Conservation (phyloP, 306 rosid genomes). For the Gleditsia sinensis region DNA sequence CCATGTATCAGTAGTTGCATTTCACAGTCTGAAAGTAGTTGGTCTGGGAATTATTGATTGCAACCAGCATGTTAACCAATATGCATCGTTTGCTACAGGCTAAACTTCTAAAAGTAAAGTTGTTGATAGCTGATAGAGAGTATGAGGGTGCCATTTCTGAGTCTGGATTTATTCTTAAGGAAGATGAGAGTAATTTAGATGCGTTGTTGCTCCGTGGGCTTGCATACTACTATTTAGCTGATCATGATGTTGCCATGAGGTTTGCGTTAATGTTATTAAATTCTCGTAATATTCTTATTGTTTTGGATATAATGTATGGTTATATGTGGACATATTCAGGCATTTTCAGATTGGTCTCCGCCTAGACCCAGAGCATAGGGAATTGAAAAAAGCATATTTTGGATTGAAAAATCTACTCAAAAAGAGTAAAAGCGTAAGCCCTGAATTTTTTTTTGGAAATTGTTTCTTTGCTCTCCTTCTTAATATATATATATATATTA, state of each 20-base stretch:
- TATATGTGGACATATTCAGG: slow-evolving; percentile 47
- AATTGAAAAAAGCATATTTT: slow-evolving; percentile 93
- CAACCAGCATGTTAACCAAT: slow-evolving; percentile 20
- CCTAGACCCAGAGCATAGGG: slow-evolving; percentile 90
- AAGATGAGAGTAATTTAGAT: slow-evolving; percentile 85
- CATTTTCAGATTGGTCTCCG: slow-evolving; percentile 99
- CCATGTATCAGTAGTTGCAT: slow-evolving; percentile 11
- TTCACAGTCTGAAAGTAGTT: slow-evolving; percentile 27
- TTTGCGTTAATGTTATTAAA: slow-evolving; percentile 38
- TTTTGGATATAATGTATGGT: slow-evolving; percentile 6
- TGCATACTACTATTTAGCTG: slow-evolving; percentile 96
- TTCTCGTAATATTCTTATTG: slow-evolving; percentile 2
- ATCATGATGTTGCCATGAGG: slow-evolving; percentile 97
- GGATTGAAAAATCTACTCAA: slow-evolving; percentile 91
- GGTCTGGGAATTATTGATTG: slow-evolving; percentile 3
- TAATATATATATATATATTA: too few relatives aligned
- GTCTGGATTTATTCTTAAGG: slow-evolving; percentile 82
- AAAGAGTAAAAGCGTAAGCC: slow-evolving; percentile 85
- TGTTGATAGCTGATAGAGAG: slow-evolving; percentile 77
- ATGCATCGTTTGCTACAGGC: slow-evolving; percentile 65
- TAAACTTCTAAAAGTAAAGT: slow-evolving; percentile 71
- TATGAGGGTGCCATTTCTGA: slow-evolving; percentile 81
- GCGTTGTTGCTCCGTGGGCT: slow-evolving; percentile 89
- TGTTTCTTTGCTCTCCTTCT: slow-evolving; percentile 2
- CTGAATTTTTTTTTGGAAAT: background rate